These are phyloP conservation scores for Huntiella bhutanensis DNA, from an alignment of 2,329 filamentous ascomycete genomes.

Conservation along the genomic window DNA sequence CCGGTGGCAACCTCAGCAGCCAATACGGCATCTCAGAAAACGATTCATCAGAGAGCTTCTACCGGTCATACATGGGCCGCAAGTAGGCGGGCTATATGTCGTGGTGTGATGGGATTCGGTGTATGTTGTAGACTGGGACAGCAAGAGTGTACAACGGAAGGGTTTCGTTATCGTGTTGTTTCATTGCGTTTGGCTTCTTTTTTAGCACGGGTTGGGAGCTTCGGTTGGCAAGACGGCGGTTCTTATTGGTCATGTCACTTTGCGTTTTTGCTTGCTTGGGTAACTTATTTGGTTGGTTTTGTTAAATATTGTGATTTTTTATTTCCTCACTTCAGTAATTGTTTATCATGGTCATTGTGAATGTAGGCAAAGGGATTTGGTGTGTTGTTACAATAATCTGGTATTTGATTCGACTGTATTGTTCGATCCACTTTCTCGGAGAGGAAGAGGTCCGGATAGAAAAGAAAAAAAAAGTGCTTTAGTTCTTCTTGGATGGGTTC, in stretches of 20 bases:
- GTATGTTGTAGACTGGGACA: not conserved
- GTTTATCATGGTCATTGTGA: too few relatives aligned
- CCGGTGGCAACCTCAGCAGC: constrained; percentile 41
- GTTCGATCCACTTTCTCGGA: too few relatives aligned
- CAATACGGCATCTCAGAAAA: constrained; percentile 41
- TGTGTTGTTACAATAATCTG: too few relatives aligned
- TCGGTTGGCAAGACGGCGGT: not conserved
- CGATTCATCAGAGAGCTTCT: constrained; percentile 74
- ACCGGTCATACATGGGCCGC: constrained; percentile 67
- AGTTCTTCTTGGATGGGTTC: too few relatives aligned
- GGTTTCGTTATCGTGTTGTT: not conserved
- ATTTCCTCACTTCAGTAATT: constrained; percentile 22
- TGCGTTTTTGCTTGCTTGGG: not conserved
- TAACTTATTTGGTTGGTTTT: not conserved
- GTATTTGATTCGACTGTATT: too few relatives aligned
- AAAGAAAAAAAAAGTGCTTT: too few relatives aligned
- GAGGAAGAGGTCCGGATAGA: too few relatives aligned
- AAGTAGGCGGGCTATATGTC: constrained; percentile 24
- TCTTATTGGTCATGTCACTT: not conserved
- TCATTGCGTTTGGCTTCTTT: not conserved
- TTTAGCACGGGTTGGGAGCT: constrained; percentile 1
- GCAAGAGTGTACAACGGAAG: too few relatives aligned
- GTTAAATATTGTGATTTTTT: constrained; percentile 15
- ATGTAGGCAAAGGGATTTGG: too few relatives aligned
- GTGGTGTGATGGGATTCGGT: not conserved